Evolutionary conservation across 495 filamentous ascomycete species (phyloP).

Genomic region (Podospora conica): DNA sequence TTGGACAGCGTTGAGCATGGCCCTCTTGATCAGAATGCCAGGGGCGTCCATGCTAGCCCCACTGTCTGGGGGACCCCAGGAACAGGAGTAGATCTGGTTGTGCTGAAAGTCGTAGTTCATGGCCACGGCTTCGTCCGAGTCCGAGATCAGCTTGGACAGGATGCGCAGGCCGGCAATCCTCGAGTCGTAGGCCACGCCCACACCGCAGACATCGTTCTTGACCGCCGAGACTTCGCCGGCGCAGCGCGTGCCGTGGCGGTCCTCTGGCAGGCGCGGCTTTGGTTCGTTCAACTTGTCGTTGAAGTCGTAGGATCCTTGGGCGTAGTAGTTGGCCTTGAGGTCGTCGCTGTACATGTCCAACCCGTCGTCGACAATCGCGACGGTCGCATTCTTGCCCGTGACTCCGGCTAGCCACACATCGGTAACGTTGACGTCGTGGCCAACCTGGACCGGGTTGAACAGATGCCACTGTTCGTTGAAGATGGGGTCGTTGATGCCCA

Average conservation of each 20-base stretch:
- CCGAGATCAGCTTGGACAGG: conserved; percentile 79
- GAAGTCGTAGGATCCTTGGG: conserved; percentile 88
- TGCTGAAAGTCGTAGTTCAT: conserved; percentile 87
- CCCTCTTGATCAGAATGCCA: conserved; percentile 76
- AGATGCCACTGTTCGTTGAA: conserved; percentile 96
- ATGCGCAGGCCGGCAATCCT: conserved; percentile 88
- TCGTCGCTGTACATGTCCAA: conserved; percentile 97
- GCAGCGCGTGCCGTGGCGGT: conserved; percentile 87
- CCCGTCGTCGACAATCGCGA: conserved; percentile 93
- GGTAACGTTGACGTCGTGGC: conserved; percentile 92
- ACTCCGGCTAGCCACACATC: conserved; percentile 88
- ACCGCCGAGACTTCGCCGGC: conserved; percentile 90
- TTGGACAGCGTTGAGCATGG: conserved; percentile 88
- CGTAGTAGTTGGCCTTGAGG: conserved; percentile 84
- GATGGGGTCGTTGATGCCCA: conserved; percentile 81
- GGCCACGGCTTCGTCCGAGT: conserved; percentile 84
- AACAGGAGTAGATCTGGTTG: conserved; percentile 97
- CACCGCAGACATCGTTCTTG: conserved; percentile 87
- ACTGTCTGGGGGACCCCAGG: conserved; percentile 94
- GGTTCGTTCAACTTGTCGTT: conserved; percentile 79
- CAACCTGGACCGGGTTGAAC: conserved; percentile 70
- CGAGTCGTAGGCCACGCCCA: conserved; percentile 90
- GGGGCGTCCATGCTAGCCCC: conserved; percentile 90
- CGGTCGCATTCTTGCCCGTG: conserved; percentile 81
- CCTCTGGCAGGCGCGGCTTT: conserved; percentile 69